Evolutionary conservation across 371 early-diverging fungal genomes (phyloP), one percentile per base, ranked within the genome.

Genomic region (Actinomucor elegans): DNA sequence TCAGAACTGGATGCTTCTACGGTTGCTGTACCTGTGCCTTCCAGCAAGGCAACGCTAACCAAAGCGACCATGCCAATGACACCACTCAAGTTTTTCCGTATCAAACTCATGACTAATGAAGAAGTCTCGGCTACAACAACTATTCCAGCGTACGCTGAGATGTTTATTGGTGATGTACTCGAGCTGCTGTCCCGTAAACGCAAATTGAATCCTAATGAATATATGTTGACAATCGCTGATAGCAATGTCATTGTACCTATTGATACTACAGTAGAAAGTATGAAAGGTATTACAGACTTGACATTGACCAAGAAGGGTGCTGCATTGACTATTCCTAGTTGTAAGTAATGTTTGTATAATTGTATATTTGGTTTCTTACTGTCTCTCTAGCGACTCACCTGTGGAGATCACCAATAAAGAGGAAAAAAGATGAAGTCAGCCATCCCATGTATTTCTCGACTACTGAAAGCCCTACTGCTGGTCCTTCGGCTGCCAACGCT

Each of bases 161-260:
- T 87, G 71, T 80, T 88, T 18, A 83, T 98, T 49, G 79, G 82
- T 17, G 90, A 89, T 27, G 90, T 95, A 11, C 84, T 95, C 40
- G 86, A 89, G n/a, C 73, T 79, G 2, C 89, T 95, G 15, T 96
- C 96, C 50, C 64, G 80, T 29, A 96, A 95, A 64, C 79, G 94
- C 36, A 91, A 89, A 59, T 81, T 94, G 58, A 81, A 90, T 56
- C 79, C 87, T 5, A 83, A 85, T 34, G 86, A 93, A 37, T 95
- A 94, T 63, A 83, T 87, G 32, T 66, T 96, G 28, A 89, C 88
- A 34, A 87, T 91, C 67, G 84, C 86, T 6, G 92, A 92, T 50
- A 82, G 79, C 15, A 81, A 87, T 52, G 77, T 85, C 17, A 84
- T 88, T 41, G 80, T 93, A 18, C 83, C 89, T 11, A 68, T 88